Base-by-base conservation (phyloP, 2,329 filamentous ascomycete genomes). In the Ascochyta fabae region DNA sequence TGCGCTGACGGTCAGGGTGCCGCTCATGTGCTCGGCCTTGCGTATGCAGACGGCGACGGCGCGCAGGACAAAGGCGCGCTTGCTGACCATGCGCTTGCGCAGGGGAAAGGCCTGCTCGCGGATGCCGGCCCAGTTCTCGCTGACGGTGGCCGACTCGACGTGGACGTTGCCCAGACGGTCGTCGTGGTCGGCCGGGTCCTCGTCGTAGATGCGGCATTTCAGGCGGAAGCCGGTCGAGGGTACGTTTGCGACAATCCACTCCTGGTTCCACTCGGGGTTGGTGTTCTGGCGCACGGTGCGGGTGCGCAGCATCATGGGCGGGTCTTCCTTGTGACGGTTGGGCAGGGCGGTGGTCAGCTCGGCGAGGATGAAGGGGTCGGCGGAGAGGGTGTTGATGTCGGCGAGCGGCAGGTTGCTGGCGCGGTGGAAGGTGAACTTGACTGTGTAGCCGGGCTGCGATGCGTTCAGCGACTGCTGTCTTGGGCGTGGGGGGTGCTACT, bases 191-290 rank as follows among this genome's bases (percentile, higher is more conserved):
- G 88, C 86, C 31, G 88, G 86, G 75, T 98, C 94, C 74, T 98
- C 94, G 69, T 98, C 94, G 76, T 93, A 96, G 16, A 98, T 77
- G 48, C 91, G 85, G 58, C 91, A 92, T 73, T 96, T 96, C 64
- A 98, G 82, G 53, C 83, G 84, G 77, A 96, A 96, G 4, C 93
- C 93, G 0, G 84, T 86, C 0, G 87, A 80, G 0, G 94, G 93
- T 2, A 97, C 84, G 64, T 96, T 96, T 58, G 91, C 91, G 23
- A 98, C 88, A 22, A 92, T 83, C 94, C 94, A 98, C 57, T 91
- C 84, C 34, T 88, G 86, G 43, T 96, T 83, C 94, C 94, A 98
- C 43, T 80, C 81, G 0, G 94, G 93, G 65, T 93, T 84, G 1
- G 86, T 88, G 36, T 84, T 88, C 62, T 83, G 85, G 53, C 89